Conservation (phyloP, 2,329 filamentous ascomycete species). For the Alternaria burnsii region DNA sequence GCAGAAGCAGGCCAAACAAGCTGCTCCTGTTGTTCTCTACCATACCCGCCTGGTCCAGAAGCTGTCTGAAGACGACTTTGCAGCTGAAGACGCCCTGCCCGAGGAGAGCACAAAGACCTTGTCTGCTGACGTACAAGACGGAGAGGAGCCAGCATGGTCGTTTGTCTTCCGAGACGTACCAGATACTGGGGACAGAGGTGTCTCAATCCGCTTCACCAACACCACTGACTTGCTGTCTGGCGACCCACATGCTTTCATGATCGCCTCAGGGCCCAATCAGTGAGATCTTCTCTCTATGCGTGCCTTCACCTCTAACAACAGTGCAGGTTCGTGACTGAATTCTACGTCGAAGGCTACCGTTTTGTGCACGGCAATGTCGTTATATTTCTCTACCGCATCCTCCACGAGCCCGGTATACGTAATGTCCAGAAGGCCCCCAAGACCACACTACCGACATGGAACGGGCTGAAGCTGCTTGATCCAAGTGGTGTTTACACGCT, state of each 20-base stretch:
- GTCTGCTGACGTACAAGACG: constrained; percentile 33
- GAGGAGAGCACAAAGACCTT: constrained; percentile 19
- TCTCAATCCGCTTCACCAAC: constrained; percentile 62
- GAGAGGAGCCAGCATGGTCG: constrained; percentile 46
- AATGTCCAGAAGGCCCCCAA: constrained; percentile 42
- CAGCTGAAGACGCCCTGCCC: constrained; percentile 18
- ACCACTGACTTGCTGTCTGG: constrained; percentile 59
- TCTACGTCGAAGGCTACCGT: constrained; percentile 64
- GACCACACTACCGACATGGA: constrained; percentile 53
- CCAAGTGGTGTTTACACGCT: constrained; percentile 66
- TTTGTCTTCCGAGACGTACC: constrained; percentile 54
- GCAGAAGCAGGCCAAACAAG: constrained; percentile 41
- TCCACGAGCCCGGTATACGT: constrained; percentile 56
- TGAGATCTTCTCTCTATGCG: constrained; percentile 40
- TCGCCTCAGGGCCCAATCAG: constrained; percentile 61
- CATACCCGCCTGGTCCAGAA: constrained; percentile 61
- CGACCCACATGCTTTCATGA: constrained; percentile 61
- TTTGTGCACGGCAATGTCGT: constrained; percentile 67
- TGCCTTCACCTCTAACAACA: constrained; percentile 28
- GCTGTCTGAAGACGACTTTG: constrained; percentile 51
- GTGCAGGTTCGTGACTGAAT: constrained; percentile 64
- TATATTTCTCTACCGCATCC: constrained; percentile 64
- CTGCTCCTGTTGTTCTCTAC: constrained; percentile 60
- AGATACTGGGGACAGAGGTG: constrained; percentile 61
- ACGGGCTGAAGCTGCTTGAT: constrained; percentile 62